Evolutionary conservation across 139 green algal genomes (phyloP).

Genomic region (Pleodorina starrii): DNA sequence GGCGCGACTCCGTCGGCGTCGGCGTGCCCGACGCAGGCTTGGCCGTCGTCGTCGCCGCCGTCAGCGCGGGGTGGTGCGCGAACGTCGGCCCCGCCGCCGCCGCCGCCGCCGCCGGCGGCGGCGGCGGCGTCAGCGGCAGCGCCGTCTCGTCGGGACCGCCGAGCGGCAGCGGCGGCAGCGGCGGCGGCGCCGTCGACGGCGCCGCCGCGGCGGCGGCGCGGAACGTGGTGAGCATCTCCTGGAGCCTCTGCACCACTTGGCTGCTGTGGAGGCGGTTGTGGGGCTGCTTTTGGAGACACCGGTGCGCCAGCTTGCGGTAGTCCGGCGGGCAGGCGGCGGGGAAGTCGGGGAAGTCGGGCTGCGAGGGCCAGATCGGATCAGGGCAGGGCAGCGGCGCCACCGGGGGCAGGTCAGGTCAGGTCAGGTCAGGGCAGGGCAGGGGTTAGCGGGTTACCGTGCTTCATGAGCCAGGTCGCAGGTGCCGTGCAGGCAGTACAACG

Average conservation of each 20-base stretch:
- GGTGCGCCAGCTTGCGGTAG: slow-evolving; percentile 46
- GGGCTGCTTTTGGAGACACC: slow-evolving; percentile 47
- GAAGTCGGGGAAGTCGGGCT: slow-evolving; percentile 52
- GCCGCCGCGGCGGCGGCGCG: background rate
- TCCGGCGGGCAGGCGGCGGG: slow-evolving; percentile 30
- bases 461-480: too few species aligned
- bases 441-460: too few species aligned
- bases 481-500: background rate
- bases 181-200: background rate
- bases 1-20: background rate
- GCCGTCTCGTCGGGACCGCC: slow-evolving; percentile 19
- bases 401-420: too few species aligned
- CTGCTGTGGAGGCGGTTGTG: slow-evolving; percentile 46
- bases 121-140: background rate
- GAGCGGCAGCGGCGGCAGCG: slow-evolving; percentile 38
- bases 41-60: background rate
- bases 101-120: too few species aligned
- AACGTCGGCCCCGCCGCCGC: background rate
- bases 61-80: background rate
- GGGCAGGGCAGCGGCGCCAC: too few species aligned
- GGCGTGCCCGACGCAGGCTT: background rate
- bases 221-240: slow-evolving; percentile 13
- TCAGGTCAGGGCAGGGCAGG: too few species aligned
- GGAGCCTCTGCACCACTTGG: slow-evolving; percentile 46
- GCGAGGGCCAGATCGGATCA: too few species aligned